Percentiles rank a stretch among this genome's conserved stretches.
Evolutionary conservation across 106 monocot genomes (phyloP).

Genomic region (Iris macrosiphon): DNA sequence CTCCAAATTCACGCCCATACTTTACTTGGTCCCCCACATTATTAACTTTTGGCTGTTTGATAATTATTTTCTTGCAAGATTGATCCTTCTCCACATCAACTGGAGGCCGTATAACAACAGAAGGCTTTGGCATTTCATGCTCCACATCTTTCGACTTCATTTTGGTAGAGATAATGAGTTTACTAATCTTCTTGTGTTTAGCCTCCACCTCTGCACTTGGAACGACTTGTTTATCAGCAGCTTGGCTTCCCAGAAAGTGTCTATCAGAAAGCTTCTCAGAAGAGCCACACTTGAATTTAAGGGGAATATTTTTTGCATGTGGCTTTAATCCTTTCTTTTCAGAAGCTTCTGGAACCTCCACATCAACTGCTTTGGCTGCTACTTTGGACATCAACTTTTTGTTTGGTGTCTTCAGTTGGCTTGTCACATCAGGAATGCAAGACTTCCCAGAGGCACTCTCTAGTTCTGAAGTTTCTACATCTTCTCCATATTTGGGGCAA

Average conservation of each 20-base stretch:
- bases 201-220: constrained; percentile 22
- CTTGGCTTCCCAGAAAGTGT: constrained; percentile 19
- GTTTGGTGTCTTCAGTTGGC: constrained; percentile 36
- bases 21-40: constrained; percentile 11
- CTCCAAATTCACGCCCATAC: constrained; percentile 24
- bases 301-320: constrained; percentile 35
- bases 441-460: constrained; percentile 26
- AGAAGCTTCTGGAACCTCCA: constrained; percentile 27
- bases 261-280: constrained; percentile 47
- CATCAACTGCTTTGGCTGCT: constrained; percentile 12
- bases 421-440: constrained; percentile 30
- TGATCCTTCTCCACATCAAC: constrained; percentile 47
- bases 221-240: constrained; percentile 27
- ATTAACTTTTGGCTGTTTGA: constrained; percentile 63
- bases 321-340: constrained; percentile 29
- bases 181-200: constrained; percentile 55
- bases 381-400: constrained; percentile 49
- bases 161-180: constrained; percentile 66
- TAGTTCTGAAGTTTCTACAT: constrained; percentile 44
- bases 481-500: constrained; percentile 94
- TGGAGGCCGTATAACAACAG: constrained; percentile 60
- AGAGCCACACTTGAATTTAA: constrained; percentile 76
- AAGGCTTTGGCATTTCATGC: constrained; percentile 52
- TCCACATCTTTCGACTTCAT: constrained; percentile 35
- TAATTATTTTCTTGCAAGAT: constrained; percentile 76